Evolutionary conservation across 192 early-diverging fungal species (phyloP), one percentile per base, ranked within the genome.

Genomic region (Obelidium mucronatum): DNA sequence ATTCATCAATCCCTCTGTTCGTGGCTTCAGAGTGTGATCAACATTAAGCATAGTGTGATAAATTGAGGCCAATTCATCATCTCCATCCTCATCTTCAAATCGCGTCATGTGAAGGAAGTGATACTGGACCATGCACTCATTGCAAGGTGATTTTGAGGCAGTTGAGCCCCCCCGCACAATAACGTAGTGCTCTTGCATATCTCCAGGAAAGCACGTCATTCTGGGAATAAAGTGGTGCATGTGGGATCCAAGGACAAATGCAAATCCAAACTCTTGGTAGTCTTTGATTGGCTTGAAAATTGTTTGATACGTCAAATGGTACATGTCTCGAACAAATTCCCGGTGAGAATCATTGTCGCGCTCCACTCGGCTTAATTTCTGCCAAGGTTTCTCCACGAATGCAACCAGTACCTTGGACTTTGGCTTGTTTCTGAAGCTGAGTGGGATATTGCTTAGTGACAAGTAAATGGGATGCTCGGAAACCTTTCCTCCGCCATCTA

Each of bases 161-260:
- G 56, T 8, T 13, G 8, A 13, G 31, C 31, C 24, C n/a, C 5
- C 11, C 24, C n/a, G 4, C 5, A 24, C n/a, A 30, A 30, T 24
- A 4, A 30, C 56, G 24, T 59, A 59, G 24, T 59, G 56, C 56
- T 59, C 56, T 8, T 33, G n/a, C 56, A 59, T 59, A 59, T 59
- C 56, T 13, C 8, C 56, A 59, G 56, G 56, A 24, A 59, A 59
- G 56, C 56, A 59, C 4, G 8, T 24, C n/a, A 59, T 59, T 33
- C 31, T 5, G 5, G 56, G 56, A n/a, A 59, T n/a, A 59, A 59
- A 59, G n/a, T 59, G 56, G 8, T 59, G 8, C 31, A 59, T 30
- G 11, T 4, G 5, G n/a, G 8, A 30, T 33, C 56, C 31, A 5
- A 59, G n/a, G 8, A 6, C 5, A 59, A 59, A 59, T 13, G 5